These are phyloP conservation scores for Citrullus mucosospermus DNA, from an alignment of 306 rosid species.

Conservation along the genomic window DNA sequence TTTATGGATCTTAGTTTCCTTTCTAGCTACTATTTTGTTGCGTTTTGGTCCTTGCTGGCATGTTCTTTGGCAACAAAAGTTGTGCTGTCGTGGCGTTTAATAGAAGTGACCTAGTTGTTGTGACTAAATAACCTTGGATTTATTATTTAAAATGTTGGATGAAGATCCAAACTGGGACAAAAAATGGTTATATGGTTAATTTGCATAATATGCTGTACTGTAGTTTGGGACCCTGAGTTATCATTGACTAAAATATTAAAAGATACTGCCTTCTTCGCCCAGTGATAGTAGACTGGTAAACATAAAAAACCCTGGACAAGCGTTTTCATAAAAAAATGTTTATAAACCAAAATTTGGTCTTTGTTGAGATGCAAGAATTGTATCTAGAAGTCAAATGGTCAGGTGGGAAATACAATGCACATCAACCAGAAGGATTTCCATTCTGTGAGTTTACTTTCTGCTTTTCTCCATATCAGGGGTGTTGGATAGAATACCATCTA, in stretches of 20 bases:
- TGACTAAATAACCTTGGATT: not conserved
- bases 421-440: not conserved
- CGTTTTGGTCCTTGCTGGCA: not conserved
- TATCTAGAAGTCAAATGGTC: not conserved
- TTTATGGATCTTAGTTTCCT: not conserved
- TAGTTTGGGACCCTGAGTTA: not conserved
- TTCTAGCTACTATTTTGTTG: not conserved
- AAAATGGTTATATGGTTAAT: not conserved
- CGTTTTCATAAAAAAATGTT: not conserved
- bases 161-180: not conserved
- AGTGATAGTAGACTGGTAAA: not conserved
- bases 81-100: not conserved
- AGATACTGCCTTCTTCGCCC: not conserved
- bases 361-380: not conserved
- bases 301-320: not conserved
- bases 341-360: not conserved
- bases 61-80: not conserved
- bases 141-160: not conserved
- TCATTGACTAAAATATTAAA: not conserved
- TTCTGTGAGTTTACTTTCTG: not conserved
- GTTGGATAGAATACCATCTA: not conserved
- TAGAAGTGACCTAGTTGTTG: not conserved
- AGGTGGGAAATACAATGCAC: not conserved
- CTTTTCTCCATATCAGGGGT: not conserved
- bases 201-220: not conserved